Conservation (phyloP, 2,329 filamentous ascomycete genomes). For the Exophiala lecanii-corni region DNA sequence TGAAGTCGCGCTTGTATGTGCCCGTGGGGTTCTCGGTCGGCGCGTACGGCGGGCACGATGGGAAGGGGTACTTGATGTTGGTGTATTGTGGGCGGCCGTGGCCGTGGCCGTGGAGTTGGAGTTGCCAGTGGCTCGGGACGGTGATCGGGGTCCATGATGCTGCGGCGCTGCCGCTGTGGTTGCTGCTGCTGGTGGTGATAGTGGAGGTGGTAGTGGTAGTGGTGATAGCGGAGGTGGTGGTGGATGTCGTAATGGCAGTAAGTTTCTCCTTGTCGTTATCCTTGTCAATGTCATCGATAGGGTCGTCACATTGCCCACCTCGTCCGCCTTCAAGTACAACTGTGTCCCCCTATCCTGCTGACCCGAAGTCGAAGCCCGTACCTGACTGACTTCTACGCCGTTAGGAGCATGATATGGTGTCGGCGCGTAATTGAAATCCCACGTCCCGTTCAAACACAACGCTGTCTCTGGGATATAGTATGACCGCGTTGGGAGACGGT, state of each 20-base stretch:
- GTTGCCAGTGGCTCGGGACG: conserved; percentile 66
- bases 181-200: too few species aligned
- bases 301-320: too few species aligned
- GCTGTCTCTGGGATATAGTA: conserved; percentile 49
- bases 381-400: background rate
- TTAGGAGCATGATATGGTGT: conserved; percentile 12
- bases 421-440: conserved; percentile 44
- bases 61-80: conserved; percentile 63
- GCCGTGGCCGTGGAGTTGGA: conserved; percentile 62
- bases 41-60: conserved; percentile 59
- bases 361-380: background rate
- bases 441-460: conserved; percentile 49
- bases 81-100: conserved; percentile 65
- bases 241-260: too few species aligned
- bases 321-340: too few species aligned
- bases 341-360: conserved; percentile 31
- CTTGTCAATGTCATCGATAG: too few species aligned
- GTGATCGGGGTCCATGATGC: conserved; percentile 49
- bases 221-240: too few species aligned
- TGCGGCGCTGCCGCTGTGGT: conserved; percentile 32
- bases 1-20: conserved; percentile 55
- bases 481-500: conserved; percentile 49
- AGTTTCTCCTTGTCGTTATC: too few species aligned
- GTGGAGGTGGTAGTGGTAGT: too few species aligned
- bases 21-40: conserved; percentile 62